Conservation (phyloP, 1,284 basidiomycete genomes). For the Cutaneotrichosporon curvatum region DNA sequence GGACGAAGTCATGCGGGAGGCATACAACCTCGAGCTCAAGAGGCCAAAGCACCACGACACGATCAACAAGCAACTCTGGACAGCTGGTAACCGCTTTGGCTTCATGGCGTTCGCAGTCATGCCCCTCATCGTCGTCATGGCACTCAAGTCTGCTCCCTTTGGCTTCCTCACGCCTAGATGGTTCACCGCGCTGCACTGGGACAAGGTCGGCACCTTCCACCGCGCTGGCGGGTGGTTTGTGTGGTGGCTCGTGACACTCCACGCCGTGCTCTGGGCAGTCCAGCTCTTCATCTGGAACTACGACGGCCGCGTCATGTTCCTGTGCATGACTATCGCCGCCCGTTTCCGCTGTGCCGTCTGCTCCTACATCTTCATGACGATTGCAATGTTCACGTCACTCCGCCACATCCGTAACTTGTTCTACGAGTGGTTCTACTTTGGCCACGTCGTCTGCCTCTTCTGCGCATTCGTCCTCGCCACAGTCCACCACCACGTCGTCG, state of each 20-base stretch:
- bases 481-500: slow-evolving; percentile 61
- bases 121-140: slow-evolving; percentile 67
- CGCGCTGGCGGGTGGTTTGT: slow-evolving; percentile 66
- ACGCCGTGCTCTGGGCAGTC: slow-evolving; percentile 67
- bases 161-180: slow-evolving; percentile 65
- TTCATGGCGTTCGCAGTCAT: slow-evolving; percentile 70
- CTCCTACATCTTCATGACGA: slow-evolving; percentile 62
- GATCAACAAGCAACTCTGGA: slow-evolving; percentile 73
- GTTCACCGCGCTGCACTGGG: slow-evolving; percentile 64
- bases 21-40: neutral
- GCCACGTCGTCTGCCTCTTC: slow-evolving; percentile 62
- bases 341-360: slow-evolving; percentile 68
- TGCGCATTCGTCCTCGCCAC: slow-evolving; percentile 52
- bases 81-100: slow-evolving; percentile 63
- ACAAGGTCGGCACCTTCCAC: slow-evolving; percentile 68
- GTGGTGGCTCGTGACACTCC: slow-evolving; percentile 62
- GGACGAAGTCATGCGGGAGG: neutral
- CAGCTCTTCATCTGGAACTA: slow-evolving; percentile 57
- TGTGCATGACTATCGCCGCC: slow-evolving; percentile 59
- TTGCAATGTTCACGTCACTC: slow-evolving; percentile 61
- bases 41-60: slow-evolving; percentile 48
- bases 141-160: slow-evolving; percentile 73
- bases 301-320: slow-evolving; percentile 53
- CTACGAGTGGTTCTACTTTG: slow-evolving; percentile 70
- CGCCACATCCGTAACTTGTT: slow-evolving; percentile 57